These are phyloP conservation scores for Entophlyctis luteolus DNA, from an alignment of 192 early-diverging fungal species.

Conservation along the genomic window DNA sequence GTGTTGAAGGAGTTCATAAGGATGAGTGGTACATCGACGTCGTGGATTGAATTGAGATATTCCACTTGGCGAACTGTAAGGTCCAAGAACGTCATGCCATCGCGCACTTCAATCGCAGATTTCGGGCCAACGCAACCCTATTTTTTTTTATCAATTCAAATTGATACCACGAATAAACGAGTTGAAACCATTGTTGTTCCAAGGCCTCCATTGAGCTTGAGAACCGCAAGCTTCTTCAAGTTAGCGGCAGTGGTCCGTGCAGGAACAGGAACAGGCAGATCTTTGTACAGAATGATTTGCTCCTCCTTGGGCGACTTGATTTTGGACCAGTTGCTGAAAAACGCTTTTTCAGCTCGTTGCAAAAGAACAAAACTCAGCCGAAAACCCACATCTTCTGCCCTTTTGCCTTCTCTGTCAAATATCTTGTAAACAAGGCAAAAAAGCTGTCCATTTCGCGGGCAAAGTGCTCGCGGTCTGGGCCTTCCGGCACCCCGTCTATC, in stretches of 20 bases:
- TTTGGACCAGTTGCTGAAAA: constrained; percentile 84
- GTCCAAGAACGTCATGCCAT: constrained; percentile 97
- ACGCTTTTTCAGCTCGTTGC: background rate
- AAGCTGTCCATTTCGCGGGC: constrained; percentile 47
- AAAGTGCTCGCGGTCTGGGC: constrained; percentile 50
- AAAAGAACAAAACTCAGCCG: background rate
- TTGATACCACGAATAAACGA: background rate
- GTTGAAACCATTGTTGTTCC: constrained; percentile 98
- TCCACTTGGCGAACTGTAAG: constrained; percentile 98
- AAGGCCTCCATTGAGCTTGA: constrained; percentile 99
- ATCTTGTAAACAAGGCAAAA: constrained; percentile 63
- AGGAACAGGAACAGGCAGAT: constrained; percentile 49
- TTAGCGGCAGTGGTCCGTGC: constrained; percentile 47
- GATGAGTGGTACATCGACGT: constrained; percentile 92
- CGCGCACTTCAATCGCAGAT: constrained; percentile 93
- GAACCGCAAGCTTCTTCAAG: constrained; percentile 88
- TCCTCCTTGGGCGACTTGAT: constrained; percentile 88
- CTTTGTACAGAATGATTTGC: constrained; percentile 72
- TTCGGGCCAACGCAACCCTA: background rate
- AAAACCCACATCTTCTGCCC: constrained; percentile 66
- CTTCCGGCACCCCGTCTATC: constrained; percentile 52
- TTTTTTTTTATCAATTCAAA: constrained; percentile 85
- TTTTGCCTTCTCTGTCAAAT: constrained; percentile 74
- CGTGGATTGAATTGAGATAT: constrained; percentile 85
- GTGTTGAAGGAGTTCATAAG: constrained; percentile 99